These are phyloP conservation scores for Gastrodia elata DNA, from an alignment of 106 monocot genomes.

Conservation along the genomic window DNA sequence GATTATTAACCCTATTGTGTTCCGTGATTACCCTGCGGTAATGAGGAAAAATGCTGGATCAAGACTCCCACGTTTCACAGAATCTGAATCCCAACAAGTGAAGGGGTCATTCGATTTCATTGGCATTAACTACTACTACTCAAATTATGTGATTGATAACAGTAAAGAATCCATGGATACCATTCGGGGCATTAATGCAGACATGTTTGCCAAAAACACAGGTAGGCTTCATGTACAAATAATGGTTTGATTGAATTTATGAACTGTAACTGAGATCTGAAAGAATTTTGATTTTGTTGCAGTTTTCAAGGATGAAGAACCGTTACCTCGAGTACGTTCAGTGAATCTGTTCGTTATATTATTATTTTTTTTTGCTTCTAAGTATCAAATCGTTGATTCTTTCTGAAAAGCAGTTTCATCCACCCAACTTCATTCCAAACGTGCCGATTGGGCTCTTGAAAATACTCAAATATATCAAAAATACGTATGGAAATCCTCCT, in stretches of 20 bases:
- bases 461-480: constrained; percentile 7
- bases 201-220: constrained; percentile 20
- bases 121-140: constrained; percentile 34
- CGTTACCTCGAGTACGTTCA: neutral
- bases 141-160: constrained; percentile 17
- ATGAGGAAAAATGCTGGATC: constrained; percentile 32
- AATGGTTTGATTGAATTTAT: neutral
- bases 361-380: neutral
- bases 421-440: neutral
- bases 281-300: neutral
- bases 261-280: too few species aligned
- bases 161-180: neutral
- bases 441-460: neutral
- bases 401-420: neutral
- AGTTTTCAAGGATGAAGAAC: neutral
- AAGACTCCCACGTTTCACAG: constrained; percentile 25
- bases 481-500: constrained; percentile 18
- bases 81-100: constrained; percentile 14
- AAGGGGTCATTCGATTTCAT: constrained; percentile 42
- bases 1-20: constrained; percentile 24
- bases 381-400: neutral
- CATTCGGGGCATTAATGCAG: constrained; percentile 19
- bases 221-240: constrained; percentile 2
- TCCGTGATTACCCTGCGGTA: constrained; percentile 36
- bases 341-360: neutral